Conservation (phyloP, 345 rosid species). For the Dovyalis caffra region DNA sequence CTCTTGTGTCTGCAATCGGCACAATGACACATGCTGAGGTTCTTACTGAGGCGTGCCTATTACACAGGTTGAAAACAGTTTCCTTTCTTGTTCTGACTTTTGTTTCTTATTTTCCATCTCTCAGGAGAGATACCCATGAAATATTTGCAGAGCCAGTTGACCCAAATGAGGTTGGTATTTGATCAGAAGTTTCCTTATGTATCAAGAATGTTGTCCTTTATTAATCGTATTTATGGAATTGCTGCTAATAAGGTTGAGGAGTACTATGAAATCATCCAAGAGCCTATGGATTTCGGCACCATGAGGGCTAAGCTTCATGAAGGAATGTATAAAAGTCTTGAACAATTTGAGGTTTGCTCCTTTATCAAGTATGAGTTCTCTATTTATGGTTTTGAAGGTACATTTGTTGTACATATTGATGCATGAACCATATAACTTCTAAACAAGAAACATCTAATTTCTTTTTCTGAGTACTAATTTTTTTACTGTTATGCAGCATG, state of each 20-base stretch:
- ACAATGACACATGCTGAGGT: neutral
- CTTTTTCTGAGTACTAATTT: constrained; percentile 8
- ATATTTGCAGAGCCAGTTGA: constrained; percentile 68
- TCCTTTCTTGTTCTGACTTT: neutral
- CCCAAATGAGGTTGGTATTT: constrained; percentile 45
- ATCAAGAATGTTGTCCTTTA: constrained; percentile 5
- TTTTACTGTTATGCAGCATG: constrained; percentile 41
- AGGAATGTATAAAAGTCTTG: constrained; percentile 59
- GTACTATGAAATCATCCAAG: constrained; percentile 55
- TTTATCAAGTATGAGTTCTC: constrained; percentile 9
- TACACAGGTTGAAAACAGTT: neutral
- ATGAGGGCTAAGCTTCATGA: constrained; percentile 87
- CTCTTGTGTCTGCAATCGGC: neutral
- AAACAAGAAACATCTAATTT: neutral
- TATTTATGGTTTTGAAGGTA: neutral
- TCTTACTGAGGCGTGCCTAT: neutral
- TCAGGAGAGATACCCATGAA: constrained; percentile 62
- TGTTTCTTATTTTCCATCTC: neutral
- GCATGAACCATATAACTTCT: neutral
- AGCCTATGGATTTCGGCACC: constrained; percentile 81
- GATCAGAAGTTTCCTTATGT: neutral
- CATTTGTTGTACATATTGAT: neutral
- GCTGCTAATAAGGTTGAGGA: constrained; percentile 47
- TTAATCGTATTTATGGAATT: constrained; percentile 7
- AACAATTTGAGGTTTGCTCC: constrained; percentile 61